Percentiles rank a stretch among this genome's conserved stretches.
Conservation (phyloP, 1,284 basidiomycete species). For the Boletellus deceptivus region DNA sequence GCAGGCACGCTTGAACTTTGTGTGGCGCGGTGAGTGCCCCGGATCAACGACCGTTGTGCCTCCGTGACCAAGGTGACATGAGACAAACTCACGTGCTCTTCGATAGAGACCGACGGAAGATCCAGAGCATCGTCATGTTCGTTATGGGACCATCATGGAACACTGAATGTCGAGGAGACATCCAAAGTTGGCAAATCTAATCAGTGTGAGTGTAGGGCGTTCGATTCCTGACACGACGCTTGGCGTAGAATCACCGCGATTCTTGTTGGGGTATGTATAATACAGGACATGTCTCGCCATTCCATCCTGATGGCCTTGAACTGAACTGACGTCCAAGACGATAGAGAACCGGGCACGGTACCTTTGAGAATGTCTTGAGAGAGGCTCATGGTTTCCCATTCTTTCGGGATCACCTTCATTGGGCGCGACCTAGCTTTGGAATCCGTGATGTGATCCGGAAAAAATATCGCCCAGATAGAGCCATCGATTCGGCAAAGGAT, state of each 20-base stretch:
- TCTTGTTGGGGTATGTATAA: constrained; percentile 21
- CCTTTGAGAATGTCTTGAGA: constrained; percentile 26
- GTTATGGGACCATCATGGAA: constrained; percentile 24
- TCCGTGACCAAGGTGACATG: not conserved
- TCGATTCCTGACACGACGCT: constrained; percentile 40
- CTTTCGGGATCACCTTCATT: constrained; percentile 9
- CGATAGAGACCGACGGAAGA: constrained; percentile 38
- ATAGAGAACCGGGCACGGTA: no score
- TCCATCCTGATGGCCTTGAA: constrained; percentile 17
- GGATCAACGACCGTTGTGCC: no score
- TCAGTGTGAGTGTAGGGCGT: constrained; percentile 42
- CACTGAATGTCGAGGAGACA: constrained; percentile 31
- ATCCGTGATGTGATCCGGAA: constrained; percentile 17
- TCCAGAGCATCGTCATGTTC: constrained; percentile 33
- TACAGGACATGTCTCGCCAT: constrained; percentile 24
- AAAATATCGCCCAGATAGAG: constrained; percentile 20
- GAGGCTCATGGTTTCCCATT: constrained; percentile 14
- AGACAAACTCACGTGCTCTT: constrained; percentile 38
- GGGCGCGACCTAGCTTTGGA: constrained; percentile 12
- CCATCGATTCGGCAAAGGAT: constrained; percentile 14
- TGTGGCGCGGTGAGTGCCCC: no score
- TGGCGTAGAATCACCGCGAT: constrained; percentile 1
- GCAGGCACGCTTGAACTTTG: no score
- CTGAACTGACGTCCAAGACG: not conserved
- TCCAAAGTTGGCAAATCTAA: constrained; percentile 44